A percentile compares a stretch with the other conserved stretches of the same genome.
These are phyloP conservation scores for Amesomyces nigricolor DNA, from an alignment of 2,329 filamentous ascomycete genomes.

Conservation along the genomic window DNA sequence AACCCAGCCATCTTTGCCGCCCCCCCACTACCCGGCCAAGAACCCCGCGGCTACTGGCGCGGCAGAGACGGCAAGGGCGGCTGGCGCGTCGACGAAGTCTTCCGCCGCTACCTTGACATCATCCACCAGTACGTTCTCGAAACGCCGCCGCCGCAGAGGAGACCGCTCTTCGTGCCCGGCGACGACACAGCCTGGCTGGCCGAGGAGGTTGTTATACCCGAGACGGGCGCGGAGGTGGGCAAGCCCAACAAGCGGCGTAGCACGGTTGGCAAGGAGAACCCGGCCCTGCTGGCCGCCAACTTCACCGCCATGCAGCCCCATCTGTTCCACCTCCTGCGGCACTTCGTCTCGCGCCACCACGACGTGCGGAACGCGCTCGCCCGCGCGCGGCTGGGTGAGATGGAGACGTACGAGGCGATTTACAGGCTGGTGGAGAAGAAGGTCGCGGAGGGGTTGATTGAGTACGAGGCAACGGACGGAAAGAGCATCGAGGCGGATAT, in stretches of 20 bases:
- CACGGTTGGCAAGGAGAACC: constrained; percentile 32
- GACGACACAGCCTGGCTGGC: constrained; percentile 45
- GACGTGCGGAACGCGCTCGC: constrained; percentile 83
- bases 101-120: constrained; percentile 86
- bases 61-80: constrained; percentile 73
- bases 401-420: constrained; percentile 71
- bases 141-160: constrained; percentile 57
- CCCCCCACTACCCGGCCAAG: constrained; percentile 56
- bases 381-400: constrained; percentile 60
- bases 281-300: constrained; percentile 49
- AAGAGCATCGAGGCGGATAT: constrained; percentile 40
- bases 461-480: constrained; percentile 53
- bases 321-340: constrained; percentile 83
- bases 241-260: constrained; percentile 38
- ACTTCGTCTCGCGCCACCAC: constrained; percentile 73
- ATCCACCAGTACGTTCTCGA: constrained; percentile 72
- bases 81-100: constrained; percentile 81
- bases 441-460: constrained; percentile 65
- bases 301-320: constrained; percentile 81
- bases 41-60: constrained; percentile 80
- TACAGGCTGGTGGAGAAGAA: constrained; percentile 68
- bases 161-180: constrained; percentile 67
- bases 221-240: constrained; percentile 44
- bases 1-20: constrained; percentile 81
- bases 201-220: constrained; percentile 22